phyloP scores from a whole-genome alignment of 495 filamentous ascomycete genomes.

The Terfezia claveryi region DNA sequence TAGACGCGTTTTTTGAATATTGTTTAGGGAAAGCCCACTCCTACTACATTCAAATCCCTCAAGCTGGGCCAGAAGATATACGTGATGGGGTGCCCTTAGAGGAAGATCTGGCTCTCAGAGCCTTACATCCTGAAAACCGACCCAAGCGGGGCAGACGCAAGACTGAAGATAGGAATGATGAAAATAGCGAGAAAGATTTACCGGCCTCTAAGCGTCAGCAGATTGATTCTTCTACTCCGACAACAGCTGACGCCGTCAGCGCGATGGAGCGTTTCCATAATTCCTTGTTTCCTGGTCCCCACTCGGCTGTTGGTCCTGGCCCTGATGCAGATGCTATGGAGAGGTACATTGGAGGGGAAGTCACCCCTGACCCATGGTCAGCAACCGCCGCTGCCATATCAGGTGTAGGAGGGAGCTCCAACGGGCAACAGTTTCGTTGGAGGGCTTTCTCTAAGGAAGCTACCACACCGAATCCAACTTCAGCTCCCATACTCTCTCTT shows the following conservation, averaged over 20 bases:
- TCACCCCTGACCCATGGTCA: slow-evolving; percentile 31
- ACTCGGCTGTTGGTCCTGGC: slow-evolving; percentile 39
- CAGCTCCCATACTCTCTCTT: slow-evolving; percentile 3
- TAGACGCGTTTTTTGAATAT: slow-evolving; percentile 93
- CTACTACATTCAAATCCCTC: slow-evolving; percentile 70
- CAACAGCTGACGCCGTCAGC: slow-evolving; percentile 33
- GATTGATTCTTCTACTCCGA: slow-evolving; percentile 36
- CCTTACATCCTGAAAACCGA: slow-evolving; percentile 70
- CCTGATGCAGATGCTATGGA: slow-evolving; percentile 34
- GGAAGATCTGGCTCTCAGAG: slow-evolving; percentile 79
- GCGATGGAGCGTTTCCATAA: slow-evolving; percentile 23
- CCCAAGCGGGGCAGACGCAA: slow-evolving; percentile 74
- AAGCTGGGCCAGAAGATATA: slow-evolving; percentile 36
- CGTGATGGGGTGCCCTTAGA: slow-evolving; percentile 76
- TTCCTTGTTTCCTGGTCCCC: slow-evolving; percentile 20
- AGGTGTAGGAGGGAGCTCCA: background rate
- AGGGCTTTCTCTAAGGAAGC: slow-evolving; percentile 21
- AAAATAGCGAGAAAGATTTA: slow-evolving; percentile 29
- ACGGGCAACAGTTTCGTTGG: slow-evolving; percentile 27
- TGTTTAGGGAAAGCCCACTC: slow-evolving; percentile 54
- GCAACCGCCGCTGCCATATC: slow-evolving; percentile 17
- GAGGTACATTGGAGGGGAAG: slow-evolving; percentile 10
- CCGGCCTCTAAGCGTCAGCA: slow-evolving; percentile 39
- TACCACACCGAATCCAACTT: slow-evolving; percentile 12
- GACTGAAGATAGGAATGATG: slow-evolving; percentile 42